These are phyloP conservation scores for Pelargonium cotyledonis DNA, from an alignment of 441 rosid species.

Conservation along the genomic window DNA sequence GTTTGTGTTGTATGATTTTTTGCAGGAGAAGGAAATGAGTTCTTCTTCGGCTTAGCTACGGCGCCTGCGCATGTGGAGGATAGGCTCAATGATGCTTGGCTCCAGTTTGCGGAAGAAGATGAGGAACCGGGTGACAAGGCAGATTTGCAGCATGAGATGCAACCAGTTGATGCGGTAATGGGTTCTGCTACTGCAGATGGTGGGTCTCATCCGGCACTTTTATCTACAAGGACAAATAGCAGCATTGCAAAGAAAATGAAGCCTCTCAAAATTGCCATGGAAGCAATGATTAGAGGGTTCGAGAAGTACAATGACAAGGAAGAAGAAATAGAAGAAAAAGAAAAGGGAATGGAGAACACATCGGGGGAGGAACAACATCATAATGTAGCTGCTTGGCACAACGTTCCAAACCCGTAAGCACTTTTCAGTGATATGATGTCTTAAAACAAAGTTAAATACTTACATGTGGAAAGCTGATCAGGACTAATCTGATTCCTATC, in stretches of 20 bases:
- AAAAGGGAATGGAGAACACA: constrained; percentile 22
- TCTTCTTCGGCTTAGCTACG: constrained; percentile 96
- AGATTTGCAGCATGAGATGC: constrained; percentile 23
- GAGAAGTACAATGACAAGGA: constrained; percentile 40
- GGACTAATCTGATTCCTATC: neutral
- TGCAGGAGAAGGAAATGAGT: constrained; percentile 42
- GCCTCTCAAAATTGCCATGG: constrained; percentile 61
- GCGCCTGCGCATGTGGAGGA: constrained; percentile 98
- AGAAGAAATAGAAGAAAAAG: constrained; percentile 9
- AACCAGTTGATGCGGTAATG: constrained; percentile 43
- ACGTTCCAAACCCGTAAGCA: constrained; percentile 80
- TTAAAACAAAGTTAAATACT: constrained; percentile 1
- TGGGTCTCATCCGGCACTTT: constrained; percentile 39
- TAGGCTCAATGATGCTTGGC: constrained; percentile 90
- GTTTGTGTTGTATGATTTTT: neutral
- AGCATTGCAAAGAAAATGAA: constrained; percentile 32
- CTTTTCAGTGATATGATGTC: constrained; percentile 17
- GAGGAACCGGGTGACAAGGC: constrained; percentile 32
- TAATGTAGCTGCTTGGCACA: constrained; percentile 94
- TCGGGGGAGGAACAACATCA: constrained; percentile 42
- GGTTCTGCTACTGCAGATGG: constrained; percentile 51
- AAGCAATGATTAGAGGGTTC: constrained; percentile 85
- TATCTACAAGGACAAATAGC: constrained; percentile 21
- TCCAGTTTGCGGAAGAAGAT: constrained; percentile 68
- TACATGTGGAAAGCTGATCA: neutral